Evolutionary conservation across 2,329 filamentous ascomycete species (phyloP).

Genomic region (Tolypocladium pustulatum): DNA sequence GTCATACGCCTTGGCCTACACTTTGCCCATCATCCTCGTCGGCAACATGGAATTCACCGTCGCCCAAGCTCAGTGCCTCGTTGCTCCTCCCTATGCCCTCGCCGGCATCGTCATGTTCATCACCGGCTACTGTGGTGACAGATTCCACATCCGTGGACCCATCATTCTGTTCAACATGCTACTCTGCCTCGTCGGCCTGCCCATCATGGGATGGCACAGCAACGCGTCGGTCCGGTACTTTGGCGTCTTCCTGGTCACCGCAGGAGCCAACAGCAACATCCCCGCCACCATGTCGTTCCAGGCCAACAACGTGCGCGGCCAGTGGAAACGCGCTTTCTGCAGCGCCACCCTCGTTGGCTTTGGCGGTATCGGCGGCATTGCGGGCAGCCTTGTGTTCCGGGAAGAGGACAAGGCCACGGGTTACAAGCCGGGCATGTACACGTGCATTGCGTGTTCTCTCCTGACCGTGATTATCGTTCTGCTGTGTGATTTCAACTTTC

Average conservation of each 20-base stretch:
- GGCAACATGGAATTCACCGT: constrained; percentile 53
- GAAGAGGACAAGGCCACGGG: constrained; percentile 36
- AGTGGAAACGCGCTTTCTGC: constrained; percentile 79
- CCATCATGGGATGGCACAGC: constrained; percentile 59
- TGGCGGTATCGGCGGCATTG: constrained; percentile 70
- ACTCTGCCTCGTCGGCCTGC: constrained; percentile 56
- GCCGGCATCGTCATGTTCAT: constrained; percentile 52
- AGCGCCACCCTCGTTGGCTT: constrained; percentile 67
- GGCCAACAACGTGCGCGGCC: constrained; percentile 78
- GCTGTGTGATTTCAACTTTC: constrained; percentile 29
- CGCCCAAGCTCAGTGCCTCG: constrained; percentile 56
- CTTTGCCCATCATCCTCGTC: constrained; percentile 64
- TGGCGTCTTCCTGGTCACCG: constrained; percentile 65
- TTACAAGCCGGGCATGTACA: constrained; percentile 45
- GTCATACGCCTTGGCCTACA: constrained; percentile 68
- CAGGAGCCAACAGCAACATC: constrained; percentile 68
- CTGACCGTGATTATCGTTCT: constrained; percentile 35
- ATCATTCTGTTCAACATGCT: constrained; percentile 56
- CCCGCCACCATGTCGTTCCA: constrained; percentile 69
- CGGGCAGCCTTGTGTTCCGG: constrained; percentile 63
- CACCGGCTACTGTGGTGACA: constrained; percentile 55
- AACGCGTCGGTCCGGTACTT: constrained; percentile 53
- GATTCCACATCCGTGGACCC: constrained; percentile 53
- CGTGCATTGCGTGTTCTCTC: constrained; percentile 40
- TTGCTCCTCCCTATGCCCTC: constrained; percentile 59